Evolutionary conservation across 768 basidiomycete genomes (phyloP), one percentile per base, ranked within the genome.

Genomic region (Tulasnella sp.): DNA sequence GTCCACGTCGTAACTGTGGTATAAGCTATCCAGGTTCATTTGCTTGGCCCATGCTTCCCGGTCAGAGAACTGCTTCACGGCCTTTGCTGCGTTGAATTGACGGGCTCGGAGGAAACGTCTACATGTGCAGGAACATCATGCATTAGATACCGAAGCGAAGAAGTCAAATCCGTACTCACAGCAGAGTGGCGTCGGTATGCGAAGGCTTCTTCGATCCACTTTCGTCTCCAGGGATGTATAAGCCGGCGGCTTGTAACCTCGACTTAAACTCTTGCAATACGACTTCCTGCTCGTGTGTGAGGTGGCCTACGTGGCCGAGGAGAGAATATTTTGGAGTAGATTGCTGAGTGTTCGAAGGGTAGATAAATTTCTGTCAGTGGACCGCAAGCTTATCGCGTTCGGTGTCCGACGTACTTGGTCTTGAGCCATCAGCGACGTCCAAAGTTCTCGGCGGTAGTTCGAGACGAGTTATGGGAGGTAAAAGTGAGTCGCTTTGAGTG

Each of bases 81-180:
- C 91, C 73, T 86, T 85, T 22, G 79, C 75, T 16, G 84, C 80
- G 73, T 90, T 85, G 78, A 88, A 94, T 72, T 83, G 83, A 73
- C 93, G 83, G 5, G 93, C 93, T n/a, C 91, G 86, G 2, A 94
- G 85, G 77, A 93, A 94, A 12, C 93, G 90, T 32, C 92, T 94
- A 14, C 26, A 14, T 22, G 1, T 29, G 22, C 3, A 32, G 16
- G 26, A 9, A 59, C 22, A 29, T 47, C 7, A 47, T 17, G 17
- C 1, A 22, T 59, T 22, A 26, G 1, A 5, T 7, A 17, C 26
- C 9, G 26, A 52, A 12, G 52, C 52, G 5, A 8, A 14, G 29
- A 70, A 52, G 17, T 29, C 40, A 22, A 7, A 35, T 36, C 35
- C 86, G 16, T 7, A 29, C 52, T 67, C 73, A 91, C 89, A 90